These are phyloP conservation scores for Piper betle DNA, from an alignment of 164 flowering plant species.

Conservation along the genomic window DNA sequence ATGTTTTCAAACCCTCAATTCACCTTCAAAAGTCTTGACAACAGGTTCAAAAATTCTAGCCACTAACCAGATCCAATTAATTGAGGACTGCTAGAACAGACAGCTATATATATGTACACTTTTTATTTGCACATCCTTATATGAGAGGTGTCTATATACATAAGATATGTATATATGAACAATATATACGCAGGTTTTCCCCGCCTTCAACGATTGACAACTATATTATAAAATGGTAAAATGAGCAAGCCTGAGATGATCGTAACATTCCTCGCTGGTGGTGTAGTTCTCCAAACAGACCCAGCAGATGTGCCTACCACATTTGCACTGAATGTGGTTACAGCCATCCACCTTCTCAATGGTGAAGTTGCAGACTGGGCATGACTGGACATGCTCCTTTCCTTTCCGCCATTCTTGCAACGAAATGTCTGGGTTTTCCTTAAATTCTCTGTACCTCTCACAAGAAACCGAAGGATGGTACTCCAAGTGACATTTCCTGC, in stretches of 20 bases:
- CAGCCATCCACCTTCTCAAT: conserved; percentile 96
- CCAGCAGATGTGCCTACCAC: conserved; percentile 91
- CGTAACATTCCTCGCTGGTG: conserved; percentile 59
- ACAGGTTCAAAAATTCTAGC: too few species aligned
- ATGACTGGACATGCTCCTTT: conserved; percentile 65
- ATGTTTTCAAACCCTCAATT: too few species aligned
- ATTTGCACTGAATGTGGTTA: conserved; percentile 76
- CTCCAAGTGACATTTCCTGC: conserved; percentile 77
- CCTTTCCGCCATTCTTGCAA: conserved; percentile 69
- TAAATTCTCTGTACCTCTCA: conserved; percentile 58
- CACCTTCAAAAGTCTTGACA: too few species aligned
- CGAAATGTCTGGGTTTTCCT: conserved; percentile 77
- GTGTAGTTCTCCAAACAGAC: conserved; percentile 47
- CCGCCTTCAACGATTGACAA: not conserved
- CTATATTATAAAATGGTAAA: conserved; percentile 8
- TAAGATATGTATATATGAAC: not conserved
- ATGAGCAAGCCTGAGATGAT: conserved; percentile 58
- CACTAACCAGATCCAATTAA: too few species aligned
- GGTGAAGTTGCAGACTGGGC: conserved; percentile 53
- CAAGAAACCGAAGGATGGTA: conserved; percentile 67
- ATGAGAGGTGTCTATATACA: too few species aligned
- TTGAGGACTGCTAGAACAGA: too few species aligned
- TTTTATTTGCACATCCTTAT: too few species aligned
- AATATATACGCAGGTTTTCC: not conserved
- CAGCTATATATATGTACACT: too few species aligned